A percentile compares a stretch with the other conserved stretches of the same genome.
Conservation (phyloP, 164 flowering plant genomes). For the Santalum album region DNA sequence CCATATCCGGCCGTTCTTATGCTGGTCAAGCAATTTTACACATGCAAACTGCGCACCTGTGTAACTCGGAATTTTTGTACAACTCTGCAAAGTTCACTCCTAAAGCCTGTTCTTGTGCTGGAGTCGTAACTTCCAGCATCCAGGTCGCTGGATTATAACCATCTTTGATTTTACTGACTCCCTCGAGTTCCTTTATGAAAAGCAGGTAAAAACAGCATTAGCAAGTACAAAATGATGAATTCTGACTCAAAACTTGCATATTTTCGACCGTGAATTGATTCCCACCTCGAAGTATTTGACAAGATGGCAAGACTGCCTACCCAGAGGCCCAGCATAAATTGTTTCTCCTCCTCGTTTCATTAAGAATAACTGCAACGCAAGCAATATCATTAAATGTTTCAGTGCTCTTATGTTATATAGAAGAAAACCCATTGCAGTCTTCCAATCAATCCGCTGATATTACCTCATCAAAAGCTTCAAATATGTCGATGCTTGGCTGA, state of each 20-base stretch:
- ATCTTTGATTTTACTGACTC: constrained; percentile 28
- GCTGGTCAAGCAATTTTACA: background rate
- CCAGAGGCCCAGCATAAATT: constrained; percentile 48
- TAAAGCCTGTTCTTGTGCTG: constrained; percentile 23
- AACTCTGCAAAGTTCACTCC: constrained; percentile 28
- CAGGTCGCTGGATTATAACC: constrained; percentile 45
- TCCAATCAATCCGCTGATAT: background rate
- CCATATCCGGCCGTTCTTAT: too few species aligned
- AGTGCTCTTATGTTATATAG: background rate
- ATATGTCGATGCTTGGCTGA: constrained; percentile 62
- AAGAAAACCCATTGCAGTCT: background rate
- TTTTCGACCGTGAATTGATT: background rate
- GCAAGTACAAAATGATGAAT: background rate
- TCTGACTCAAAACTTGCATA: background rate
- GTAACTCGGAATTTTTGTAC: constrained; percentile 26
- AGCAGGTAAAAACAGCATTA: background rate
- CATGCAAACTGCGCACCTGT: constrained; percentile 14
- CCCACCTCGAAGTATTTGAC: constrained; percentile 51
- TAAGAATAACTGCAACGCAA: constrained; percentile 44
- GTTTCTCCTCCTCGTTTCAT: constrained; percentile 50
- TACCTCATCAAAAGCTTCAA: constrained; percentile 62
- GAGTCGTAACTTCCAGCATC: constrained; percentile 34
- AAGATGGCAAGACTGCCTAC: constrained; percentile 31
- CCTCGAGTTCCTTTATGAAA: constrained; percentile 12
- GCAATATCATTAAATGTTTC: background rate